These are phyloP conservation scores for Tritrichomonas foetus DNA, from an alignment of 208 protist genomes.

Conservation along the genomic window DNA sequence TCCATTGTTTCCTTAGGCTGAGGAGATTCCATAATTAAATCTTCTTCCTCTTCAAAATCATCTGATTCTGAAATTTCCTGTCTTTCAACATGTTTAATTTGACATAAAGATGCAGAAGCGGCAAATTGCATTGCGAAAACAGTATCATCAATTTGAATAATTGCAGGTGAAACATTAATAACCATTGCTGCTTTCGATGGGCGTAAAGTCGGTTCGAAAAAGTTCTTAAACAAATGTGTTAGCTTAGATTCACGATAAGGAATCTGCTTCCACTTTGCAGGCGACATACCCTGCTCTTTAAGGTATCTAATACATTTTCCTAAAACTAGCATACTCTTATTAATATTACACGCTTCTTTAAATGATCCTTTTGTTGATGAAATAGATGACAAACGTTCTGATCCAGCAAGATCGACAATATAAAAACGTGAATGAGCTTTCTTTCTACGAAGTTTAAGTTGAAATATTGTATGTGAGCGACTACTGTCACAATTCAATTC, in stretches of 20 bases:
- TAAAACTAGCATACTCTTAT: not conserved
- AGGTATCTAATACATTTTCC: not conserved
- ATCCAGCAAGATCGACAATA: constrained; percentile 24
- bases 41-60: not conserved
- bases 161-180: not conserved
- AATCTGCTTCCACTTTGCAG: not conserved
- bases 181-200: not conserved
- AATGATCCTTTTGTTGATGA: not conserved
- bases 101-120: not conserved
- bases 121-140: not conserved
- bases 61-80: not conserved
- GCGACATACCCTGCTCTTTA: not conserved
- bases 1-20: not conserved
- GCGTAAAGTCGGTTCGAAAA: not conserved
- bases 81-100: not conserved
- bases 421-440: not conserved
- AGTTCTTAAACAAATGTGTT: constrained; percentile 20
- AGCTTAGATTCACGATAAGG: constrained; percentile 32
- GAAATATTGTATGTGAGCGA: constrained; percentile 6
- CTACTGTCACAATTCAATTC: not conserved
- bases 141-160: constrained; percentile 19
- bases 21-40: not conserved
- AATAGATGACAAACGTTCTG: not conserved
- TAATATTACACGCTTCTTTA: constrained; percentile 38
- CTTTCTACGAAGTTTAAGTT: not conserved